These are phyloP conservation scores for Termitomyces sp. DNA, from an alignment of 768 basidiomycete genomes.

Conservation along the genomic window DNA sequence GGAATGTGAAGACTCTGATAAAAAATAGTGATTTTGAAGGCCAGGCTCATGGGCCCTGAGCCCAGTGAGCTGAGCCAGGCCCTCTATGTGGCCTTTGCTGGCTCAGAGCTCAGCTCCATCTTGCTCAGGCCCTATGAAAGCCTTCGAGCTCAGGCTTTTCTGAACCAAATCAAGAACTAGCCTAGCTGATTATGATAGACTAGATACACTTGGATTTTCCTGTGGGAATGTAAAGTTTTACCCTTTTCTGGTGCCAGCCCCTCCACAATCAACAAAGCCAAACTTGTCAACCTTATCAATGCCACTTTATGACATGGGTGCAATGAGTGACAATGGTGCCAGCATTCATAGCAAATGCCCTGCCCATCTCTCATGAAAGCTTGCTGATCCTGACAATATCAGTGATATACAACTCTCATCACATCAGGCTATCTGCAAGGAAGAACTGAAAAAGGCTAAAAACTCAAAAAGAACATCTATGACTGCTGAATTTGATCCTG, in stretches of 20 bases:
- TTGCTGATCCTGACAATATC: background rate
- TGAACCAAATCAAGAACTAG: too few species aligned
- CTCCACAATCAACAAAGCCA: slow-evolving; percentile 43
- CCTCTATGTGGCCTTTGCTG: too few species aligned
- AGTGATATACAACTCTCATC: background rate
- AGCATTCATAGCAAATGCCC: background rate
- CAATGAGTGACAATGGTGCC: background rate
- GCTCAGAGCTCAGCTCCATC: too few species aligned
- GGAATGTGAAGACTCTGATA: too few species aligned
- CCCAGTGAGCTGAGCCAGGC: too few species aligned
- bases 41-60: too few species aligned
- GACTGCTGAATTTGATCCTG: background rate
- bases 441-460: background rate
- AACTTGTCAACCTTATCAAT: slow-evolving; percentile 37
- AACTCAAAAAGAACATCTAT: background rate
- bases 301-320: background rate
- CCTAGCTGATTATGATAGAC: too few species aligned
- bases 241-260: background rate
- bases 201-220: background rate
- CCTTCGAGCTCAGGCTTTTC: too few species aligned
- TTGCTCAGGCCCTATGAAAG: too few species aligned
- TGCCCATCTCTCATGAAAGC: background rate
- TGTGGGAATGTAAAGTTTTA: background rate
- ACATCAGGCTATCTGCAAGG: background rate
- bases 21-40: too few species aligned